Conservation (phyloP, 108 stramenopile genomes). For the Cyclotella baltica region DNA sequence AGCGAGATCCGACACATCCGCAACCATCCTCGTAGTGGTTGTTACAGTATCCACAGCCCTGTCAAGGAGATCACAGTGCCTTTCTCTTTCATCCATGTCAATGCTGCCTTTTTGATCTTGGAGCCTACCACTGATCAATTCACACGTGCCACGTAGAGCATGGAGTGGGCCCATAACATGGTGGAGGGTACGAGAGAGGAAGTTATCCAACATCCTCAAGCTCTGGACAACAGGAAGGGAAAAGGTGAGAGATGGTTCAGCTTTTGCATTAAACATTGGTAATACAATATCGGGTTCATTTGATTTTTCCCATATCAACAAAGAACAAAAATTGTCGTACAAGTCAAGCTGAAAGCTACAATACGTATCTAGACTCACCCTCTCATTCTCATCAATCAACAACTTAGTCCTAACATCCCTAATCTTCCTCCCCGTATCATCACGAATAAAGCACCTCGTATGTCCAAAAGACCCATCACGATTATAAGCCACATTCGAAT, state of each 20-base stretch:
- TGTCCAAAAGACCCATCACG: constrained; percentile 58
- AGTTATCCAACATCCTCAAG: constrained; percentile 37
- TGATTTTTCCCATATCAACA: no score
- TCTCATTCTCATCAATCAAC: constrained; percentile 39
- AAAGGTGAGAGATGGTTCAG: no score
- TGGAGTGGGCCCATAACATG: constrained; percentile 56
- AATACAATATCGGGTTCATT: no score
- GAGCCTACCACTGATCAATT: constrained; percentile 32
- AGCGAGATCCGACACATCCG: constrained; percentile 43
- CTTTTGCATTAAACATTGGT: no score
- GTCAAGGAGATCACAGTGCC: constrained; percentile 19
- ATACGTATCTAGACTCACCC: constrained; percentile 14
- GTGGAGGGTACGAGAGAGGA: constrained; percentile 54
- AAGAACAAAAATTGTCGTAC: no score
- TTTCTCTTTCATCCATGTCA: constrained; percentile 12
- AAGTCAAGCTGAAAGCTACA: no score
- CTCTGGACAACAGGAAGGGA: no score
- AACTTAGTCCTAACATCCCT: constrained; percentile 38
- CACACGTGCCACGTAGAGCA: constrained; percentile 35
- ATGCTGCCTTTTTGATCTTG: constrained; percentile 8
- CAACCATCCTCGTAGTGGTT: constrained; percentile 21
- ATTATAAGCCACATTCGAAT: constrained; percentile 62
- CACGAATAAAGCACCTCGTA: constrained; percentile 61
- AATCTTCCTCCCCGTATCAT: constrained; percentile 58
- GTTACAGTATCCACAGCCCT: constrained; percentile 32